phyloP scores from a whole-genome alignment of 768 basidiomycete species.

The Chiua virens region DNA sequence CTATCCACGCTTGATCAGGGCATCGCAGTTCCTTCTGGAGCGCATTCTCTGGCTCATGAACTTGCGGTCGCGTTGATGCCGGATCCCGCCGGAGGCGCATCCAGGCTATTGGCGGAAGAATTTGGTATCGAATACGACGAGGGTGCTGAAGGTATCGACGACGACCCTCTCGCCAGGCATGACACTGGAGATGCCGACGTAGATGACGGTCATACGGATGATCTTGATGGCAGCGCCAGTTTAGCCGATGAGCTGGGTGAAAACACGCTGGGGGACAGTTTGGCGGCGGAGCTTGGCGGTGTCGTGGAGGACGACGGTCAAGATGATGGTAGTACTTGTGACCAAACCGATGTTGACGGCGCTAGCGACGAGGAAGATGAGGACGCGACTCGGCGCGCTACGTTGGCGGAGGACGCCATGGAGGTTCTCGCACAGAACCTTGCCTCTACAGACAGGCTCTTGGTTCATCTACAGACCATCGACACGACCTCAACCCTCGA shows the following conservation, averaged over 20 bases:
- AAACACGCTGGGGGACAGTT: slow-evolving; percentile 14
- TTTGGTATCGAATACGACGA: slow-evolving; percentile 90
- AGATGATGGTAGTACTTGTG: slow-evolving; percentile 12
- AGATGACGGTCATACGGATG: slow-evolving; percentile 32
- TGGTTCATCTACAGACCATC: slow-evolving; percentile 66
- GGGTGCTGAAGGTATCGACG: slow-evolving; percentile 77
- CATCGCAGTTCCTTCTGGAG: slow-evolving; percentile 29
- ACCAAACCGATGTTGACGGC: slow-evolving; percentile 9
- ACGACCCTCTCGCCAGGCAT: slow-evolving; percentile 23
- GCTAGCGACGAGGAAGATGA: slow-evolving; percentile 28
- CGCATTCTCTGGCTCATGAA: slow-evolving; percentile 81
- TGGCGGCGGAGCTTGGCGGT: slow-evolving; percentile 26
- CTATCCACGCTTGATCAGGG: slow-evolving; percentile 33
- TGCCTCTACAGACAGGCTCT: slow-evolving; percentile 74
- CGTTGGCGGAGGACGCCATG: slow-evolving; percentile 58
- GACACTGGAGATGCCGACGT: slow-evolving; percentile 28
- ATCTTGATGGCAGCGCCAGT: slow-evolving; percentile 30
- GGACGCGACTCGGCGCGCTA: slow-evolving; percentile 24
- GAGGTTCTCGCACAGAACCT: slow-evolving; percentile 71
- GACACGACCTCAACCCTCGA: slow-evolving; percentile 60
- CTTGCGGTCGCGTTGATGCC: slow-evolving; percentile 86
- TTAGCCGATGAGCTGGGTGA: slow-evolving; percentile 45
- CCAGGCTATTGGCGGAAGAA: slow-evolving; percentile 80
- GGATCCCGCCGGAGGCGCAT: slow-evolving; percentile 70
- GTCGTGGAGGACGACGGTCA: slow-evolving; percentile 19